phyloP scores from a whole-genome alignment of 495 filamentous ascomycete species.

The Talaromyces ruber region DNA sequence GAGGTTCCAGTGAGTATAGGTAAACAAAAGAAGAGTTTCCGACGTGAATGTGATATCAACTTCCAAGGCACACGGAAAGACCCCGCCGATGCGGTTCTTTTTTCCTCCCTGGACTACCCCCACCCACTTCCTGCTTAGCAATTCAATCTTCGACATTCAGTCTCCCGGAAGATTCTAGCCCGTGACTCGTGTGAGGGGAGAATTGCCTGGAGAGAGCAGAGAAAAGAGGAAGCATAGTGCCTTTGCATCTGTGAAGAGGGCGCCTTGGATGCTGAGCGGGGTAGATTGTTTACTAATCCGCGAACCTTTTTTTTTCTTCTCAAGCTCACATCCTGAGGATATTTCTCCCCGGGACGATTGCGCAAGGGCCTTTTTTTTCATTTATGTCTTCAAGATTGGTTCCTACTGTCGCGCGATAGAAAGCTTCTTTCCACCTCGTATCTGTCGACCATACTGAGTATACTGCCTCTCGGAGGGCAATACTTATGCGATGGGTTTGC shows the following conservation, averaged over 20 bases:
- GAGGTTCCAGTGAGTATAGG: not conserved
- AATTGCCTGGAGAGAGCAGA: not conserved
- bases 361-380: not conserved
- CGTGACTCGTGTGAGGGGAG: not conserved
- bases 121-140: not conserved
- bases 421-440: not conserved
- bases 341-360: not conserved
- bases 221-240: not conserved
- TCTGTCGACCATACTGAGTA: not conserved
- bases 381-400: not conserved
- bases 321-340: not conserved
- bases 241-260: not conserved
- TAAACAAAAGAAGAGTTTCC: not conserved
- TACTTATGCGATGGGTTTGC: conserved; percentile 29
- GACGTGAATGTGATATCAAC: not conserved
- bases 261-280: not conserved
- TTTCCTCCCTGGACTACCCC: not conserved
- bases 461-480: not conserved
- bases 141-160: not conserved
- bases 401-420: not conserved
- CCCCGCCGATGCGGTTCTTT: not conserved
- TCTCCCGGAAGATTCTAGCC: not conserved
- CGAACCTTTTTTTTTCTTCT: not conserved
- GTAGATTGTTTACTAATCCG: conserved; percentile 2
- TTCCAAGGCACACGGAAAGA: not conserved